phyloP scores from a whole-genome alignment of 2,329 filamentous ascomycete genomes.

The Endothia cerciana region DNA sequence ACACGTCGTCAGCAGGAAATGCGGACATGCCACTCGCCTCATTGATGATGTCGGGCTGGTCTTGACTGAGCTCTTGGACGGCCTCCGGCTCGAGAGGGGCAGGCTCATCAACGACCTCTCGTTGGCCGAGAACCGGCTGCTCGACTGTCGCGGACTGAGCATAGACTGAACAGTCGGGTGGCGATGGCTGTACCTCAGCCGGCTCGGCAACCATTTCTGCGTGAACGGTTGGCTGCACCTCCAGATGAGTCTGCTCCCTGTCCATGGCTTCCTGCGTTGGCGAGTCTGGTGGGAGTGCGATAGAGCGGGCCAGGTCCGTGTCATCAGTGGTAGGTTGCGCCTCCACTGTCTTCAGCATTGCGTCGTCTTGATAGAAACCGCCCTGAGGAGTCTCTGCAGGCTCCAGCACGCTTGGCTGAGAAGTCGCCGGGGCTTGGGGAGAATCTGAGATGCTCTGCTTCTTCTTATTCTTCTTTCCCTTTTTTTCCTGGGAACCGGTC shows the following conservation, averaged over 20 bases:
- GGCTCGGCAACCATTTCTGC: not conserved
- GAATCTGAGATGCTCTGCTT: constrained; percentile 33
- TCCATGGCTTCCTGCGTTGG: not conserved
- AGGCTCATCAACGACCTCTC: not conserved
- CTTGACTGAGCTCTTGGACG: not conserved
- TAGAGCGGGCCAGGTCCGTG: not conserved
- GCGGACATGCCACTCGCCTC: not conserved
- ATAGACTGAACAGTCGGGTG: not conserved
- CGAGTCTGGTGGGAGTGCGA: not conserved
- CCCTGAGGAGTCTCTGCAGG: constrained; percentile 8
- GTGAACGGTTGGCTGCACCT: not conserved
- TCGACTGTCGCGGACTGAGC: not conserved
- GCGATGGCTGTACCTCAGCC: not conserved
- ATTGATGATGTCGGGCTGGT: not conserved
- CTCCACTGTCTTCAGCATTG: not conserved
- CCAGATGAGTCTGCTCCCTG: too few relatives aligned
- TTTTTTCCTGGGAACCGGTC: constrained; percentile 36
- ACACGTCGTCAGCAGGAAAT: constrained; percentile 30
- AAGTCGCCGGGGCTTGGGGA: not conserved
- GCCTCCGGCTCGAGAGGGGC: not conserved
- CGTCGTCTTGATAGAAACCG: not conserved
- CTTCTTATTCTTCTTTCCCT: constrained; percentile 41
- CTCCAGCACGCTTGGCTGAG: not conserved
- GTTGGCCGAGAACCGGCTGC: not conserved
- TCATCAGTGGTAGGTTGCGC: not conserved